Base-by-base conservation (phyloP, 2,329 filamentous ascomycete species). In the Colletotrichum lentis region DNA sequence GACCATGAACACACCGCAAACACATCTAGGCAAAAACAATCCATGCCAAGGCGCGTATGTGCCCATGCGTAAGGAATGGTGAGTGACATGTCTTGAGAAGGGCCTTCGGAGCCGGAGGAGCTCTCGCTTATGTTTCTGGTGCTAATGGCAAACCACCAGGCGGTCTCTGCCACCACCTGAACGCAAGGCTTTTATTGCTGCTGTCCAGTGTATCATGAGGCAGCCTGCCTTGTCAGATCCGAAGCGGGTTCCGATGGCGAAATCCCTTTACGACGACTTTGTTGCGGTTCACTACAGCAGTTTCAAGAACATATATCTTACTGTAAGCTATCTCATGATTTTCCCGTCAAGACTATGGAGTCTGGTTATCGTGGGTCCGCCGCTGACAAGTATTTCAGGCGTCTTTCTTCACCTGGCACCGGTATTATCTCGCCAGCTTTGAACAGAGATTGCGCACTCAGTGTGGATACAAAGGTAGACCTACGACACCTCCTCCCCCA, bases 121-220 rank as follows among this genome's bases (percentile, higher is more conserved):
- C 6, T 8, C 31, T 1, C 12, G 16, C 1, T 7, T 7, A n/a
- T 7, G 31, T 10, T 18, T 22, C 31, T 10, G 1, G 8, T 35
- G 8, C 20, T 62, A 14, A 62, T 12, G 3, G 1, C 8, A 14
- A 24, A 56, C 3, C 3, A 37, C 1, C 1, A 72, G 74, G 74
- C 61, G 73, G 27, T 65, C 69, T 14, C 71, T 75, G 1, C 64
- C 73, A 22, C 69, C 57, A 1, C 41, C 41, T 10, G 66, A 74
- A 35, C 72, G 73, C 12, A 73, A 71, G 46, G 62, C 69, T 0
- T 76, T 74, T 66, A 71, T 75, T 52, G 57, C 64, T 2, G 75
- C 75, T 8, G 74, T 77, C 11, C 70, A 73, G 35, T 77, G 75
- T 50, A 64, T 77, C 5, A 72, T 71, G 62, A 62, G 58, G 16